phyloP scores from a whole-genome alignment of 208 protist species.

The Acanthamoeba lenticulata region DNA sequence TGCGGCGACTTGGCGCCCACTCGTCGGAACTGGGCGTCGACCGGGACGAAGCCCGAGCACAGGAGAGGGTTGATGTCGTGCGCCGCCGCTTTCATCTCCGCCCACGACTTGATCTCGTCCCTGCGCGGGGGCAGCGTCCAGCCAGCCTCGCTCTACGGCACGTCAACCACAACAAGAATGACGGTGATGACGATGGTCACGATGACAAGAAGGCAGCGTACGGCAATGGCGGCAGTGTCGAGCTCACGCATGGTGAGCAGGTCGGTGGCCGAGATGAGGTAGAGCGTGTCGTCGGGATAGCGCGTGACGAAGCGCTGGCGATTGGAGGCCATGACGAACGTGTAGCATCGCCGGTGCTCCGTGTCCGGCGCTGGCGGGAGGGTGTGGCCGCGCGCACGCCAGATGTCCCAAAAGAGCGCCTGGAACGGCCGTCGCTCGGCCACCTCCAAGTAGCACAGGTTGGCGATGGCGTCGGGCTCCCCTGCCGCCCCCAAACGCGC shows the following conservation, averaged over 20 bases:
- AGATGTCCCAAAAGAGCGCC: constrained; percentile 8
- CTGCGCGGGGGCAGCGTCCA: neutral
- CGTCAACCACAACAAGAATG: neutral
- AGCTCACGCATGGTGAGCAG: neutral
- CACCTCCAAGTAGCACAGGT: neutral
- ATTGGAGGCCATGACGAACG: constrained; percentile 12
- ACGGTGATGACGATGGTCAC: neutral
- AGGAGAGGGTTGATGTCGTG: neutral
- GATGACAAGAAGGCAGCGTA: neutral
- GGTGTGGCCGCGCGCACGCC: neutral
- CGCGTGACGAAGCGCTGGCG: neutral
- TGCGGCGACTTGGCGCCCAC: neutral
- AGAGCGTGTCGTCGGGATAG: neutral
- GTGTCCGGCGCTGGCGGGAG: neutral
- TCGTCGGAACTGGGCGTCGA: neutral
- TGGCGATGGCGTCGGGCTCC: neutral
- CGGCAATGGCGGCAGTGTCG: neutral
- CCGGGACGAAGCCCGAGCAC: neutral
- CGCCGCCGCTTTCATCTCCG: neutral
- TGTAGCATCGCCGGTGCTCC: neutral
- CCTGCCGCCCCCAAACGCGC: too few relatives aligned
- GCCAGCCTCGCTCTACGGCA: neutral
- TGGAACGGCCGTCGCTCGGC: neutral
- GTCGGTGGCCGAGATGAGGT: neutral
- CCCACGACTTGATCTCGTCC: neutral